Evolutionary conservation across 2,329 filamentous ascomycete species (phyloP).

Genomic region (Bipolaris victoriae): DNA sequence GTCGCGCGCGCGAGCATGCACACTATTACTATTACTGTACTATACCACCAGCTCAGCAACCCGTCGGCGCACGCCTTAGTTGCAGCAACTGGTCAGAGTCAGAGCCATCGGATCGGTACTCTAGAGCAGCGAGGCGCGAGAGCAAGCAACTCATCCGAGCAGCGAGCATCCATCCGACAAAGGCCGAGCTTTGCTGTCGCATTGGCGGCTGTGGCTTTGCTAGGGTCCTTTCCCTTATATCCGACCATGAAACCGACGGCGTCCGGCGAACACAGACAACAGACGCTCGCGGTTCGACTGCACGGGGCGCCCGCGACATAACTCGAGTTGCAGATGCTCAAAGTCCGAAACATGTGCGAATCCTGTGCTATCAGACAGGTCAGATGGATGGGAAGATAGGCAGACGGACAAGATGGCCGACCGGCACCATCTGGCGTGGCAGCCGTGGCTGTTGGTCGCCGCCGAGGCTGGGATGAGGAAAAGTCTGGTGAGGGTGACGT

Average conservation of each 20-base stretch:
- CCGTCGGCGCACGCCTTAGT: conserved; percentile 8
- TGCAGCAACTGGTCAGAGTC: conserved; percentile 19
- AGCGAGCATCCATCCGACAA: conserved; percentile 25
- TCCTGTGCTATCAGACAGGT: no score
- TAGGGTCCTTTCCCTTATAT: conserved; percentile 25
- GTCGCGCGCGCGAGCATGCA: conserved; percentile 9
- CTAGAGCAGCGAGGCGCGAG: conserved; percentile 14
- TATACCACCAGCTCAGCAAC: background rate
- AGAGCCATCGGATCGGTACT: conserved; percentile 10
- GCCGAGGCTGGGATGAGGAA: conserved; percentile 5
- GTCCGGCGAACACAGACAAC: conserved; percentile 13
- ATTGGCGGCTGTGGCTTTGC: conserved; percentile 32
- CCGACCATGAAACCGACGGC: conserved; percentile 26
- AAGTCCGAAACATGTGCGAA: no score
- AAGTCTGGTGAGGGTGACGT: conserved; percentile 28
- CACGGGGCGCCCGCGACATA: no score
- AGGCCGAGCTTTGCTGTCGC: conserved; percentile 24
- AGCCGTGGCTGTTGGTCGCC: background rate
- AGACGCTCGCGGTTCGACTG: background rate
- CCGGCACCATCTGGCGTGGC: background rate
- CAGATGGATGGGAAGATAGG: no score
- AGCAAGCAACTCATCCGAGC: conserved; percentile 32
- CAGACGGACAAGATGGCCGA: background rate
- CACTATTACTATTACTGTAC: no score
- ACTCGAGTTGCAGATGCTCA: no score